phyloP scores from a whole-genome alignment of 495 filamentous ascomycete genomes.

The Filosporella fistucella region DNA sequence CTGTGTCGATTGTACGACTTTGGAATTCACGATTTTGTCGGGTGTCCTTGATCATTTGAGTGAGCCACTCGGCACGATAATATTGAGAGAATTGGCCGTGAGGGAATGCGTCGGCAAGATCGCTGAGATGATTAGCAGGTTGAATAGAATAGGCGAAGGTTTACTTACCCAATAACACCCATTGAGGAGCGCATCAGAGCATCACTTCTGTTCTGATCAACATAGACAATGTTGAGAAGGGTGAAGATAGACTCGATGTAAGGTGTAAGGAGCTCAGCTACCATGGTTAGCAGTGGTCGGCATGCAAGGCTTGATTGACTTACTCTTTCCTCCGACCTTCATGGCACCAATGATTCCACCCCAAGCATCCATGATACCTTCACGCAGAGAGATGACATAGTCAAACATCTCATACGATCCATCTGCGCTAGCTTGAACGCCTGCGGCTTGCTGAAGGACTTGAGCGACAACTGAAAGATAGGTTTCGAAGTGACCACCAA shows the following conservation, averaged over 20 bases:
- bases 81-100: conserved; percentile 76
- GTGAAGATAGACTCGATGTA: conserved; percentile 87
- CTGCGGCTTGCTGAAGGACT: conserved; percentile 88
- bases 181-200: conserved; percentile 86
- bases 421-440: conserved; percentile 63
- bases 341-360: conserved; percentile 91
- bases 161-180: conserved; percentile 97
- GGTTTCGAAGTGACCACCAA: conserved; percentile 84
- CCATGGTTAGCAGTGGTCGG: conserved; percentile 18
- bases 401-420: conserved; percentile 87
- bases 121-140: no score
- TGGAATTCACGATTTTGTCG: conserved; percentile 79
- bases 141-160: no score
- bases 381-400: conserved; percentile 88
- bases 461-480: conserved; percentile 89
- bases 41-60: conserved; percentile 79
- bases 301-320: conserved; percentile 23
- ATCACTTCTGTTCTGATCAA: conserved; percentile 84
- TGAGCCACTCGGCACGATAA: conserved; percentile 90
- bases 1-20: conserved; percentile 82
- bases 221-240: conserved; percentile 74
- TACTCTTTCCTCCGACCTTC: conserved; percentile 75
- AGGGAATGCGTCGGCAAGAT: conserved; percentile 90
- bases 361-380: conserved; percentile 99
- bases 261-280: conserved; percentile 65